Evolutionary conservation across 108 stramenopile genomes (phyloP).

Genomic region (Chaetoceros tenuissimus): DNA sequence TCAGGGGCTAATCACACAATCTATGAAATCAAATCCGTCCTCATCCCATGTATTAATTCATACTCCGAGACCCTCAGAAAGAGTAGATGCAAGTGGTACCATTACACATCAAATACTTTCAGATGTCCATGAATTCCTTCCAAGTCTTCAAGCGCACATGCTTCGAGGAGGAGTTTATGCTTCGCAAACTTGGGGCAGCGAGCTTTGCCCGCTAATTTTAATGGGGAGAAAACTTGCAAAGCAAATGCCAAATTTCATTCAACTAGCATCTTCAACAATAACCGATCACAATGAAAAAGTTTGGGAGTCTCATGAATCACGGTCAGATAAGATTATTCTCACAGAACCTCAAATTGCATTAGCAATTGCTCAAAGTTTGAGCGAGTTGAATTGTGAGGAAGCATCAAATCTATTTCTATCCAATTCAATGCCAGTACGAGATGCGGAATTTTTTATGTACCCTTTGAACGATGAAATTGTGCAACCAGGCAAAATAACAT

Average conservation of each 20-base stretch:
- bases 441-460: conserved; percentile 84
- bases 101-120: conserved; percentile 52
- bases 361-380: conserved; percentile 45
- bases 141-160: conserved; percentile 6
- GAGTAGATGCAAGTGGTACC: conserved; percentile 63
- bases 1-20: conserved; percentile 29
- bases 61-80: conserved; percentile 42
- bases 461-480: conserved; percentile 11
- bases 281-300: conserved; percentile 3
- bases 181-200: conserved; percentile 22
- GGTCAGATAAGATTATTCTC: conserved; percentile 12
- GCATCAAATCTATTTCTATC: conserved; percentile 66
- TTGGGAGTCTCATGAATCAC: not conserved
- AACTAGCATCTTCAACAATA: conserved; percentile 18
- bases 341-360: conserved; percentile 79
- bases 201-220: conserved; percentile 45
- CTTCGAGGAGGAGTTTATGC: conserved; percentile 2
- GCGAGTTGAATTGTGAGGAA: conserved; percentile 12
- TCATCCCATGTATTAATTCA: conserved; percentile 58
- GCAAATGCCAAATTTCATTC: conserved; percentile 55
- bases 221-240: conserved; percentile 40
- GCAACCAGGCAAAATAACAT: conserved; percentile 4
- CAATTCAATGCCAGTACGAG: conserved; percentile 90
- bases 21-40: conserved; percentile 18
- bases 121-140: conserved; percentile 27